Conservation (phyloP, 2,329 filamentous ascomycete species). For the Pseudogymnoascus sp. region DNA sequence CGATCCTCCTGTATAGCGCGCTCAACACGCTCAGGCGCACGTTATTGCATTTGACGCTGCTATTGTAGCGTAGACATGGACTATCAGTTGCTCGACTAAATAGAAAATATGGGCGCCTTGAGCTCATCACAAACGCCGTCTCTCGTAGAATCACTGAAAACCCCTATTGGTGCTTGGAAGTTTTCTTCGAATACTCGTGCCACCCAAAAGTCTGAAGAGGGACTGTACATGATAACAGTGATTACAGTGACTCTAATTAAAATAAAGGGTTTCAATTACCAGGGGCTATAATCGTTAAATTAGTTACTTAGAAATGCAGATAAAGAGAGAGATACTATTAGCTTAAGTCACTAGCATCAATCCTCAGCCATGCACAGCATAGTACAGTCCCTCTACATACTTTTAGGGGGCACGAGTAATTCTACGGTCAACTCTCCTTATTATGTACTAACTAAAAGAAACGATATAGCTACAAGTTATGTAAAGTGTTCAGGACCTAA, state of each 20-base stretch:
- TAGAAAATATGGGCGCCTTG: too few species aligned
- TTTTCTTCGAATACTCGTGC: not conserved
- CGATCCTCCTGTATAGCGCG: too few species aligned
- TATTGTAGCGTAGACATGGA: too few species aligned
- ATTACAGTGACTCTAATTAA: not conserved
- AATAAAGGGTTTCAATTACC: not conserved
- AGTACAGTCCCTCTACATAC: too few species aligned
- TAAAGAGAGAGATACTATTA: not conserved
- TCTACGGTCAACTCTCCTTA: not conserved
- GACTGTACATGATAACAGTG: not conserved
- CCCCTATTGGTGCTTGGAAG: not conserved
- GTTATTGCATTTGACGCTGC: too few species aligned
- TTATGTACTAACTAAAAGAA: not conserved
- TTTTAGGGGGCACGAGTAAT: not conserved
- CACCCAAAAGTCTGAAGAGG: not conserved
- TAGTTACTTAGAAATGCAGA: too few species aligned
- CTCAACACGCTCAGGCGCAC: too few species aligned
- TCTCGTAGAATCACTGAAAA: not conserved
- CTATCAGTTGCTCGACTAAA: too few species aligned
- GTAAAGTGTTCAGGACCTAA: not conserved
- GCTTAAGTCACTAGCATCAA: not conserved
- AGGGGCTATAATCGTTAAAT: too few species aligned
- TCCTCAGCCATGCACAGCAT: too few species aligned
- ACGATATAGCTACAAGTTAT: not conserved
- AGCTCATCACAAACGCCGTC: too few species aligned